phyloP scores from a whole-genome alignment of 345 rosid species.

The Camelina hispida region DNA sequence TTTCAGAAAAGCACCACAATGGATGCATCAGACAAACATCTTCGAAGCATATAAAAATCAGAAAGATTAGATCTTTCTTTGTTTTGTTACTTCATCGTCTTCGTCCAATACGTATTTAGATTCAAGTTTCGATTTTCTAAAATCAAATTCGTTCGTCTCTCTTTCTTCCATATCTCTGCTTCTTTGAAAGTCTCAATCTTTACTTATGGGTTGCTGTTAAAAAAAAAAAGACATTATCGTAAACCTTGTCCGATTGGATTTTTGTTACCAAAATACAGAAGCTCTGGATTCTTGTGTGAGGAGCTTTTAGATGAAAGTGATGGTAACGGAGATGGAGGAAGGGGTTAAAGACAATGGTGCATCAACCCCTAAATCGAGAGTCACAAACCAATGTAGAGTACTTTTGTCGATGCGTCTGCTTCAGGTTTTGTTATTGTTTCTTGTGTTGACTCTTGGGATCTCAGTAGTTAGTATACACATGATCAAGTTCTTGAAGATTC shows the following conservation, averaged over 20 bases:
- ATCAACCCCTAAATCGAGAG: constrained; percentile 38
- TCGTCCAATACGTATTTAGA: constrained; percentile 1
- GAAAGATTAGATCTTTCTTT: neutral
- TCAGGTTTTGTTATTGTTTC: constrained; percentile 53
- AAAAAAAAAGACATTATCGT: neutral
- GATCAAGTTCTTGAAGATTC: constrained; percentile 48
- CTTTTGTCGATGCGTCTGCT: constrained; percentile 50
- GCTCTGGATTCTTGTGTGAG: constrained; percentile 3
- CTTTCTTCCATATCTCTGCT: constrained; percentile 10
- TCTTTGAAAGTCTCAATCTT: neutral
- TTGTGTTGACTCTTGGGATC: constrained; percentile 56
- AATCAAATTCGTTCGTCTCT: constrained; percentile 14
- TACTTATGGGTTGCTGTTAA: neutral
- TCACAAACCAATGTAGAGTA: constrained; percentile 45
- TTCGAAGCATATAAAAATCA: constrained; percentile 1
- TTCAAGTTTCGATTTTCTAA: constrained; percentile 9
- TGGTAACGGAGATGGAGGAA: constrained; percentile 55
- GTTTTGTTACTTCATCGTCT: neutral
- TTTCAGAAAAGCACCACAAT: neutral
- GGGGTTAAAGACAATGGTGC: constrained; percentile 46
- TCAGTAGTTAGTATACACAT: constrained; percentile 57
- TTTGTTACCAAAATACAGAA: neutral
- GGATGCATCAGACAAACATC: constrained; percentile 27
- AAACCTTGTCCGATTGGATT: constrained; percentile 22
- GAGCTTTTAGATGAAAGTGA: constrained; percentile 44